phyloP scores from a whole-genome alignment of 305 asterid genomes.

The Solanum hybrid region DNA sequence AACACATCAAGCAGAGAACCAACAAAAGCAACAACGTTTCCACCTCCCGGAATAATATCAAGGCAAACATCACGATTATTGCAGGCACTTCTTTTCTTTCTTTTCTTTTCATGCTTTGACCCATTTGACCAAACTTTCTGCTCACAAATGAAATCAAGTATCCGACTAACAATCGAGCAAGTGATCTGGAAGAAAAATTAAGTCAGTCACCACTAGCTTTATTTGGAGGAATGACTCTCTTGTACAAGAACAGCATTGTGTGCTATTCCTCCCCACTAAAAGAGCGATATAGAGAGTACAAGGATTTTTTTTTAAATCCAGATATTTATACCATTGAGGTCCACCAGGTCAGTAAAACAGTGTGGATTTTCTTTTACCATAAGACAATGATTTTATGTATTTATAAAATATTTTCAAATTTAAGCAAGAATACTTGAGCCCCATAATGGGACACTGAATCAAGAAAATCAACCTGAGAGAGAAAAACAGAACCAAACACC shows the following conservation, averaged over 20 bases:
- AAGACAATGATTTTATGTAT: neutral
- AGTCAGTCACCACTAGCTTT: slow-evolving; percentile 12
- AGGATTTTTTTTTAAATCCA: neutral
- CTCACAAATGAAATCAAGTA: slow-evolving; percentile 47
- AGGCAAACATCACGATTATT: slow-evolving; percentile 18
- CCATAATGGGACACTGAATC: neutral
- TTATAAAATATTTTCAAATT: neutral
- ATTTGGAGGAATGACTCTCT: neutral
- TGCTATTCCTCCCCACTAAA: neutral
- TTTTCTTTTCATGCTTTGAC: slow-evolving; percentile 47
- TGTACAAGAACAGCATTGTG: neutral
- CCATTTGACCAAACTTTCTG: slow-evolving; percentile 25
- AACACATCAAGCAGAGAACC: slow-evolving; percentile 75
- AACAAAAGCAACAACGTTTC: slow-evolving; percentile 33
- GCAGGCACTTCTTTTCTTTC: slow-evolving; percentile 29
- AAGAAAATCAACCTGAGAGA: neutral
- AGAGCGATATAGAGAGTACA: neutral
- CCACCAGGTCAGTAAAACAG: neutral
- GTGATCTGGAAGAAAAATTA: slow-evolving; percentile 46
- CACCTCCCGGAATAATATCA: slow-evolving; percentile 27
- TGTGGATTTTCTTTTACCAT: neutral
- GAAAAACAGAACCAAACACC: neutral
- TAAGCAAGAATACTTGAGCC: neutral
- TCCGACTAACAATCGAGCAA: slow-evolving; percentile 35
- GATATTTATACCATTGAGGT: neutral